Conservation (phyloP, 305 asterid genomes). For the Fraxinus dipetala region DNA sequence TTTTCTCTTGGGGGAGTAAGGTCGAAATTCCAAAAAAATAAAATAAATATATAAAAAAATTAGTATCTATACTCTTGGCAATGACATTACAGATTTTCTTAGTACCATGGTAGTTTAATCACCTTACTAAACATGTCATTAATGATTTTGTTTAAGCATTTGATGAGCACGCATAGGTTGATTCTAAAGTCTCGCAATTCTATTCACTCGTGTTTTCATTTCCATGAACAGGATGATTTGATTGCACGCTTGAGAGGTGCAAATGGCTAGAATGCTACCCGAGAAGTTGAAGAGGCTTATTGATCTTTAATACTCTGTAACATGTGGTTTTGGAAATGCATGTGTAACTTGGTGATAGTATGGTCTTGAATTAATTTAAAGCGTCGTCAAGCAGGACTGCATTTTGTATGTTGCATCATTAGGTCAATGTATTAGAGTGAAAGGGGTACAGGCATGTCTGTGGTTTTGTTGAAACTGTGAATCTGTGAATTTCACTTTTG, state of each 20-base stretch:
- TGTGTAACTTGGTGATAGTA: slow-evolving; percentile 1
- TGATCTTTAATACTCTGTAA: slow-evolving; percentile 10
- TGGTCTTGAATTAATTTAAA: slow-evolving; percentile 10
- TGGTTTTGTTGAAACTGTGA: neutral
- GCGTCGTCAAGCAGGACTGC: slow-evolving; percentile 6
- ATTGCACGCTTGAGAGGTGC: slow-evolving; percentile 33
- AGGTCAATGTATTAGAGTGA: neutral
- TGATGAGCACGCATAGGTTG: neutral
- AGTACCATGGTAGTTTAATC: neutral
- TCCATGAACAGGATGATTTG: slow-evolving; percentile 47
- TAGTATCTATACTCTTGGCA: too few species aligned
- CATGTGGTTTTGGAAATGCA: neutral
- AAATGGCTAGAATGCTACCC: slow-evolving; percentile 22
- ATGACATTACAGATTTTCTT: too few species aligned
- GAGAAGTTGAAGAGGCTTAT: slow-evolving; percentile 21
- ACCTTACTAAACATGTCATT: neutral
- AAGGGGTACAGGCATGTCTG: neutral
- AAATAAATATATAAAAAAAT: too few species aligned
- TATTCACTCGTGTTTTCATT: neutral
- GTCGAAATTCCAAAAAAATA: too few species aligned
- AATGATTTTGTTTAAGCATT: neutral
- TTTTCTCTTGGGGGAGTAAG: too few species aligned
- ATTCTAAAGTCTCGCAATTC: neutral
- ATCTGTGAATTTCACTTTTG: neutral
- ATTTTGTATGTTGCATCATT: slow-evolving; percentile 7